These are phyloP conservation scores for Solanum medicagineum DNA, from an alignment of 257 asterid genomes.

Conservation along the genomic window DNA sequence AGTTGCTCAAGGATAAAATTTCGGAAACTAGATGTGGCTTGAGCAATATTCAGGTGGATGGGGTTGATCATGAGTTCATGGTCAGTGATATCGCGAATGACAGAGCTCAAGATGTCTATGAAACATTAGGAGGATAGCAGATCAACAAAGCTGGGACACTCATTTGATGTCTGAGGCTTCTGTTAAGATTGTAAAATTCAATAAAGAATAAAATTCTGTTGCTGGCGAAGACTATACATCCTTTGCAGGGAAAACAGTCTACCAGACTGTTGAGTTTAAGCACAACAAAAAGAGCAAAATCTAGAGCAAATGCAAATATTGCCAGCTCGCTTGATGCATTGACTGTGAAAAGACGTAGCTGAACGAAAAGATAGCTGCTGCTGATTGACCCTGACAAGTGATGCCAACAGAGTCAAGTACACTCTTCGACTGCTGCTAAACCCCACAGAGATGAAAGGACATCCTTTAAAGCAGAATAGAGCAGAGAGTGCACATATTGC, in stretches of 20 bases:
- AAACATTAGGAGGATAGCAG: background rate
- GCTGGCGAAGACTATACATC: background rate
- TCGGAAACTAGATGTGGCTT: background rate
- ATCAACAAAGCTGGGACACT: background rate
- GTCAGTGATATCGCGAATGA: constrained; percentile 5
- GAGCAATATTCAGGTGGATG: constrained; percentile 17
- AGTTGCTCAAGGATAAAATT: background rate
- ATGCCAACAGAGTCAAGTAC: background rate
- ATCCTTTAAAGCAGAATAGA: background rate
- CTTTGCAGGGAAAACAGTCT: background rate
- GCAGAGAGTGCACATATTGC: background rate
- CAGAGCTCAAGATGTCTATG: constrained; percentile 5
- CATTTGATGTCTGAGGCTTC: background rate
- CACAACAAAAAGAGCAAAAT: background rate
- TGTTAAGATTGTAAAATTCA: background rate
- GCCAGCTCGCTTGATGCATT: background rate
- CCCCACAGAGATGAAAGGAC: background rate
- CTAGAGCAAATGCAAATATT: background rate
- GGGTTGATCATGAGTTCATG: constrained; percentile 15
- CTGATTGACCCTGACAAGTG: background rate
- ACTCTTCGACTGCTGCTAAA: background rate
- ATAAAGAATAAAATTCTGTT: background rate
- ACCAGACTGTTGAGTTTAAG: background rate
- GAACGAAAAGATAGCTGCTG: background rate
- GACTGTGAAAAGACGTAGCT: background rate